phyloP scores from a whole-genome alignment of 108 stramenopile genomes.

The Poteriospumella lacustris region DNA sequence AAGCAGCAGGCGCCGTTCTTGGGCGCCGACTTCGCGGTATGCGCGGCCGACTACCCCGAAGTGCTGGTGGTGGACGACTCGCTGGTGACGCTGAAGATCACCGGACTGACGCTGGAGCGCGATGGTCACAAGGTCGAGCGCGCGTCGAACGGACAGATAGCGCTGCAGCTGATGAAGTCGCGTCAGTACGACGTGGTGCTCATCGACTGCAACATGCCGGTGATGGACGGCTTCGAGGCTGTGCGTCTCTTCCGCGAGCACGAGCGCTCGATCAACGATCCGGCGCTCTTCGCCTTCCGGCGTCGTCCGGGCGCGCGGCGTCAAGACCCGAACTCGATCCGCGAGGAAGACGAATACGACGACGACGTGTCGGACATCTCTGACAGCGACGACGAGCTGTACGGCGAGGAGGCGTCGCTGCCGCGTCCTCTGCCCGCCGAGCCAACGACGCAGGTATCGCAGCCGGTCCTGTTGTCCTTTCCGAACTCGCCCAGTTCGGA shows the following conservation, averaged over 20 bases:
- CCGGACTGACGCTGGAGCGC: slow-evolving; percentile 54
- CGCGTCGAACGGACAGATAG: slow-evolving; percentile 68
- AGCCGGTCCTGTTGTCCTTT: not conserved
- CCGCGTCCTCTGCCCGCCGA: not conserved
- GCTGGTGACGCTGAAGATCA: slow-evolving; percentile 59
- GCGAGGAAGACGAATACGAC: too few relatives aligned
- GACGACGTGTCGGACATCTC: not conserved
- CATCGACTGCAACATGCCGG: slow-evolving; percentile 73
- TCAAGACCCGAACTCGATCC: too few relatives aligned
- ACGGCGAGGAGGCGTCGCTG: not conserved
- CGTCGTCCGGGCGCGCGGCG: too few relatives aligned
- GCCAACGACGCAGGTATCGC: not conserved
- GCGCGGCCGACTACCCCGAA: not conserved
- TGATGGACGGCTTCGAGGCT: slow-evolving; percentile 70
- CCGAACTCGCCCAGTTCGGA: not conserved
- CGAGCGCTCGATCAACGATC: not conserved
- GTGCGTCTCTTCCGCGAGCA: not conserved
- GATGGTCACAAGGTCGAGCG: slow-evolving; percentile 58
- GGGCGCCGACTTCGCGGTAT: not conserved
- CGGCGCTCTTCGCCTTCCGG: not conserved
- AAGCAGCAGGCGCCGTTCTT: not conserved
- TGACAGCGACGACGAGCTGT: not conserved
- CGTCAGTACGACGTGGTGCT: slow-evolving; percentile 60
- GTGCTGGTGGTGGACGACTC: slow-evolving; percentile 33
- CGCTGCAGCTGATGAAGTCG: slow-evolving; percentile 52